Evolutionary conservation across 257 asterid genomes (phyloP).

Genomic region (Solanum pennellii): DNA sequence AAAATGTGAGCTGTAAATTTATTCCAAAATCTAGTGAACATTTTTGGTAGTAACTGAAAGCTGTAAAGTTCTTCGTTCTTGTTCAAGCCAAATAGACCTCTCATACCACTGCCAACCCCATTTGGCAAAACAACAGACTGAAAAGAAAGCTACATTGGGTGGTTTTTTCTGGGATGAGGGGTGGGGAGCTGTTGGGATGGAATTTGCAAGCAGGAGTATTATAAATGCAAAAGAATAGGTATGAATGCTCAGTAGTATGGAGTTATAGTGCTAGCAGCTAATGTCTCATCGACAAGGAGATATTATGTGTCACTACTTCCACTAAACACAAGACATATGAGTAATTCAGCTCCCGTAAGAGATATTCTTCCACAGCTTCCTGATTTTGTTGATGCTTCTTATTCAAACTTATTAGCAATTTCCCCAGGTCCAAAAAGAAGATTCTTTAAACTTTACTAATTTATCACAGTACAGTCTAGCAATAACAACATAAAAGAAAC

Average conservation of each 20-base stretch:
- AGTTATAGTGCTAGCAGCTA: background rate
- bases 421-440: background rate
- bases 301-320: background rate
- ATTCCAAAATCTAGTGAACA: slow-evolving; percentile 65
- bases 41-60: slow-evolving; percentile 45
- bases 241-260: background rate
- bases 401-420: background rate
- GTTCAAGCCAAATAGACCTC: background rate
- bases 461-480: background rate
- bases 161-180: background rate
- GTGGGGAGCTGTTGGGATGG: background rate
- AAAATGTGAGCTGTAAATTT: slow-evolving; percentile 38
- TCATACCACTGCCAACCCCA: background rate
- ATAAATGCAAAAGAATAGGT: background rate
- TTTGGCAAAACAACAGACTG: background rate
- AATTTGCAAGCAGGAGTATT: background rate
- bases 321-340: background rate
- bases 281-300: background rate
- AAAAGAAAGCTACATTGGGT: background rate
- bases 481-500: background rate
- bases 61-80: background rate
- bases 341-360: background rate
- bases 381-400: background rate
- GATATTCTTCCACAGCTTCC: background rate
- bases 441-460: background rate